phyloP scores from a whole-genome alignment of 2,329 filamentous ascomycete genomes.

The Camptophora hylomeconis region DNA sequence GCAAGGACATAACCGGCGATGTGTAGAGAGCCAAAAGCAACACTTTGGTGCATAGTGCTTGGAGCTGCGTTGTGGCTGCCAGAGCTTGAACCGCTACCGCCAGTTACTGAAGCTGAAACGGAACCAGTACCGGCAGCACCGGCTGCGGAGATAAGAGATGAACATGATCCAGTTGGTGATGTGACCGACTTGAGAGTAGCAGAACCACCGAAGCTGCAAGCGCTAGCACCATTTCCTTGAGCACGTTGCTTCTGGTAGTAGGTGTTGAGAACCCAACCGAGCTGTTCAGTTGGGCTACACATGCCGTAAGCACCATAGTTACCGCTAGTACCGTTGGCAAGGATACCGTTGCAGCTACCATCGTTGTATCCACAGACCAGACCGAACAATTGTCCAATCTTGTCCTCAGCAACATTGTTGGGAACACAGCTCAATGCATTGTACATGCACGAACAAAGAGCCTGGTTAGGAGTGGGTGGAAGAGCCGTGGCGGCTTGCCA shows the following conservation, averaged over 20 bases:
- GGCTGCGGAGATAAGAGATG: conserved; percentile 26
- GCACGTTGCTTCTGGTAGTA: conserved; percentile 29
- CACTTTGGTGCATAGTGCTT: too few relatives aligned
- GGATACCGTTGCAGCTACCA: conserved; percentile 26
- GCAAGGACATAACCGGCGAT: conserved; percentile 31
- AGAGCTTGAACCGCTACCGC: conserved; percentile 17
- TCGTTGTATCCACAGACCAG: conserved; percentile 27
- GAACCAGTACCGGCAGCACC: conserved; percentile 27
- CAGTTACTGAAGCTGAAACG: conserved; percentile 25
- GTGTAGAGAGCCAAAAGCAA: conserved; percentile 28
- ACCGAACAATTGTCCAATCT: conserved; percentile 57
- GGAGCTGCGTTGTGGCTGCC: conserved; percentile 17
- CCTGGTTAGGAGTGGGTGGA: conserved; percentile 65
- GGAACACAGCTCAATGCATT: conserved; percentile 59
- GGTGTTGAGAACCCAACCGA: conserved; percentile 31
- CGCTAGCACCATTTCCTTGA: conserved; percentile 21
- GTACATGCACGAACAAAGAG: conserved; percentile 79
- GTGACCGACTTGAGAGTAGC: conserved; percentile 25
- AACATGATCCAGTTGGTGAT: conserved; percentile 25
- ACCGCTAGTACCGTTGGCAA: conserved; percentile 27
- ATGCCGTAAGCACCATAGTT: conserved; percentile 34
- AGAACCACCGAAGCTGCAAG: conserved; percentile 30
- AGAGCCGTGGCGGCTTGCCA: conserved; percentile 64
- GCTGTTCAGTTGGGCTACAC: conserved; percentile 29
- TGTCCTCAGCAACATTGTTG: conserved; percentile 40